Percentiles rank a stretch among this genome's conserved stretches.
Conservation (phyloP, 2,329 filamentous ascomycete genomes). For the Curvularia sp. region DNA sequence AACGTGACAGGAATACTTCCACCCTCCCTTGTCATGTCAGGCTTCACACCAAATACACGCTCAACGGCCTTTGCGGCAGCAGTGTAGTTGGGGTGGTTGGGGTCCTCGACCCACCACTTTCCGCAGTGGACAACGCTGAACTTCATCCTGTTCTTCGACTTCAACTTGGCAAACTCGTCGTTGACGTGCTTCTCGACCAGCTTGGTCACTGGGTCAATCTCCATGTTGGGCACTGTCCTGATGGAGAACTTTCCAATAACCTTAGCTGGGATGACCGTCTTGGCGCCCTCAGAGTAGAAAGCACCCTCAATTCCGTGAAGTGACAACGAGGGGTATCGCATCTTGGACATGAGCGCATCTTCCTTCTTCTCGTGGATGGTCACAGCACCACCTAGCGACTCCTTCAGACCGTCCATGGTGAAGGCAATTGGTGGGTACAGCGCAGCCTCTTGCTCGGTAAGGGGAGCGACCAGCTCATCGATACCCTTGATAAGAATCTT, state of each 20-base stretch:
- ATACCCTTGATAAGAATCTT: conserved; percentile 95
- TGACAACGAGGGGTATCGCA: conserved; percentile 92
- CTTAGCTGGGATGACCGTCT: conserved; percentile 98
- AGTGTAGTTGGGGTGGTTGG: conserved; percentile 98
- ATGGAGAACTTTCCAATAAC: conserved; percentile 99
- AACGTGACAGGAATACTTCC: conserved; percentile 96
- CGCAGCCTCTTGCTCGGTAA: conserved; percentile 83
- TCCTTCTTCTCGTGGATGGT: conserved; percentile 90
- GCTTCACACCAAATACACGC: conserved; percentile 90
- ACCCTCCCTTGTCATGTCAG: conserved; percentile 95
- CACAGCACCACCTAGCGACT: conserved; percentile 88
- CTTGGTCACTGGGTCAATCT: conserved; percentile 85
- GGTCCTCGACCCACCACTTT: conserved; percentile 98
- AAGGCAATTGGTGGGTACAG: conserved; percentile 93
- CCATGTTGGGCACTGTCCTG: conserved; percentile 96
- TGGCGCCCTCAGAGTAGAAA: conserved; percentile 90
- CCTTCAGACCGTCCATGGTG: conserved; percentile 93
- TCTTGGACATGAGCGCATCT: conserved; percentile 90
- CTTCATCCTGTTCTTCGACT: conserved; percentile 89
- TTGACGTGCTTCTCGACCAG: conserved; percentile 84
- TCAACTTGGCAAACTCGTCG: conserved; percentile 82
- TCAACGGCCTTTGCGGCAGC: conserved; percentile 96
- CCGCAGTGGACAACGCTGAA: conserved; percentile 85
- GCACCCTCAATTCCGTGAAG: conserved; percentile 95
- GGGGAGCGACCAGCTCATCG: conserved; percentile 86